Evolutionary conservation across 305 asterid species (phyloP), one percentile per base, ranked within the genome.

Genomic region (Fraxinus greggii): DNA sequence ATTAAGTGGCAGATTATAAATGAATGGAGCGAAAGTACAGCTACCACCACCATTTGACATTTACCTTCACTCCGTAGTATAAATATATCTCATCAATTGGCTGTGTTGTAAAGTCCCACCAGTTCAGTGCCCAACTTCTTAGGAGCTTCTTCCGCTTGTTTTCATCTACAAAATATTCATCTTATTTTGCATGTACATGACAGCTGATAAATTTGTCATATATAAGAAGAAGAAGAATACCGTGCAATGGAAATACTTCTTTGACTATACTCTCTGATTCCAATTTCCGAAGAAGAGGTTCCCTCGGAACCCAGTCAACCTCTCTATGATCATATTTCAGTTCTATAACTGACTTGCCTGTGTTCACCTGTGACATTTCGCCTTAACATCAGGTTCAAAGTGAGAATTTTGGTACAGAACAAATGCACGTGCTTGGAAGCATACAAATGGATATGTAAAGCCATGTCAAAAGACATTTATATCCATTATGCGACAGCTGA

Each of bases 121-220:
- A 95, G 88, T 94, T 94, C 91, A 93, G 89, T n/a, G 99, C 99
- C 99, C 99, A 95, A 80, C 88, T 92, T 88, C 90, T 90, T 72
- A 95, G 88, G 84, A 95, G 98, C 86, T 83, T 92, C 89, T 95
- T 95, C 85, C 95, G 86, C 88, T 78, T 91, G 80, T 74, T 85
- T 84, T 95, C 99, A 88, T 94, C 99, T 95, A 86, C 15, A 78
- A 80, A 67, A 76, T 80, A 85, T 24, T 80, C 4, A 83, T 63
- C 21, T 67, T 29, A 72, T 40, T 72, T 73, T 73, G 70, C 76
- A 80, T 78, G 76, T 74, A 77, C 9, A 54, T n/a, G 24, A 35
- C 76, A 75, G 40, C 48, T 26, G 70, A 65, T 45, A 92, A 79
- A 12, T 81, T 61, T 24, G 21, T 35, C 78, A 75, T 33, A 67